These are phyloP conservation scores for Schizochytrium sp. DNA, from an alignment of 108 stramenopile species.

Conservation along the genomic window DNA sequence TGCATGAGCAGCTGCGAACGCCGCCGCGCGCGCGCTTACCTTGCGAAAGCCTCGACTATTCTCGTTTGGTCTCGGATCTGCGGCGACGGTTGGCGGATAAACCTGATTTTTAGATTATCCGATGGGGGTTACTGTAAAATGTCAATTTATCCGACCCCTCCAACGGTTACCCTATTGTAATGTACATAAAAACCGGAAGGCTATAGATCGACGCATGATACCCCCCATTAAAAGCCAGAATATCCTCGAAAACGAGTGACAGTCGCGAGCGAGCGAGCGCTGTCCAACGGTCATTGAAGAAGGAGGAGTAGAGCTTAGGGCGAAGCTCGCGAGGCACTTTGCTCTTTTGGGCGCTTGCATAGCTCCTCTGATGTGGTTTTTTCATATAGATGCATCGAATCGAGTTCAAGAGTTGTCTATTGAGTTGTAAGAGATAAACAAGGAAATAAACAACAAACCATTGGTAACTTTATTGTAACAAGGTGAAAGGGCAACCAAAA, in stretches of 20 bases:
- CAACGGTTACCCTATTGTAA: not conserved
- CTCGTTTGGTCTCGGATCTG: not conserved
- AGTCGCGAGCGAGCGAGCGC: conserved; percentile 7
- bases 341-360: not conserved
- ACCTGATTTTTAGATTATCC: not conserved
- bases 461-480: too few species aligned
- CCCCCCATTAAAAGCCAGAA: not conserved
- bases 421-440: too few species aligned
- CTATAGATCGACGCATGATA: not conserved
- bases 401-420: too few species aligned
- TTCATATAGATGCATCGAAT: too few species aligned
- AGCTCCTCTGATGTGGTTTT: not conserved
- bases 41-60: too few species aligned
- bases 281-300: conserved; percentile 2
- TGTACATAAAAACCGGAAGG: not conserved
- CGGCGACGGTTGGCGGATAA: not conserved
- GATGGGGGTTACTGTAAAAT: not conserved
- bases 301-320: not conserved
- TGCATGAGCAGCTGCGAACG: too few species aligned
- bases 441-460: too few species aligned
- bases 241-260: not conserved
- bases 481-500: too few species aligned
- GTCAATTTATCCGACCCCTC: not conserved
- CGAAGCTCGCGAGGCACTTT: not conserved
- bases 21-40: too few species aligned